Base-by-base conservation (phyloP, 2,329 filamentous ascomycete genomes). In the Diplodia mutila region DNA sequence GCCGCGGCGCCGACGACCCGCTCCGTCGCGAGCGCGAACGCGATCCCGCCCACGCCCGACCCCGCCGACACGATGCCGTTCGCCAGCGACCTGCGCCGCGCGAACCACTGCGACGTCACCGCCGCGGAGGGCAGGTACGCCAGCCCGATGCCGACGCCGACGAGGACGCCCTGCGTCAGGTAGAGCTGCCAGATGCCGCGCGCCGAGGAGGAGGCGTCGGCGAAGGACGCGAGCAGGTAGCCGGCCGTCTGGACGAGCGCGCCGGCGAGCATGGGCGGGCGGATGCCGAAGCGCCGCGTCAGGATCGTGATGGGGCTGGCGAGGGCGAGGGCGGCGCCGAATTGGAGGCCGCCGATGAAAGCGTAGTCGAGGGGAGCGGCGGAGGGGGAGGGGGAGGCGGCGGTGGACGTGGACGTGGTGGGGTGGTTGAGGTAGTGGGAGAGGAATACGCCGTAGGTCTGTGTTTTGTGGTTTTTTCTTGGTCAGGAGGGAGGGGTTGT, bases 81-180 rank as follows among this genome's bases (percentile, higher is more conserved):
- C 11, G 78, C 79, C 5, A 81, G 70, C 34, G 73, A 75, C 2
- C 79, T 70, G 21, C 71, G 71, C 16, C 69, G 72, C 9, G 68
- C 54, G 69, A 81, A 81, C 79, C 80, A 81, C 55, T 80, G 78
- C 1, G 77, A 73, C 1, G 78, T 63, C 9, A 81, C 72, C 0
- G 73, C 72, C 7, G 75, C 72, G n/a, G 73, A 73, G 1, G 76
- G 75, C 2, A 79, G 74, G 65, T 76, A 80, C 18, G 79, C 71
- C 5, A 76, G 72, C 0, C 78, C 78, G 14, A 80, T 70, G 0
- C 79, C 79, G 5, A 73, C 55, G 0, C 79, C 79, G n/a, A 79
- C 76, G 6, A 76, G 70, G 3, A 76, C 66, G 0, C 79, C 79
- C 18, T 66, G 64, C n/a, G 64, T 66, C 0, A 80, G 70, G 57